Conservation (phyloP, 495 filamentous ascomycete species). For the Tuber borchii region DNA sequence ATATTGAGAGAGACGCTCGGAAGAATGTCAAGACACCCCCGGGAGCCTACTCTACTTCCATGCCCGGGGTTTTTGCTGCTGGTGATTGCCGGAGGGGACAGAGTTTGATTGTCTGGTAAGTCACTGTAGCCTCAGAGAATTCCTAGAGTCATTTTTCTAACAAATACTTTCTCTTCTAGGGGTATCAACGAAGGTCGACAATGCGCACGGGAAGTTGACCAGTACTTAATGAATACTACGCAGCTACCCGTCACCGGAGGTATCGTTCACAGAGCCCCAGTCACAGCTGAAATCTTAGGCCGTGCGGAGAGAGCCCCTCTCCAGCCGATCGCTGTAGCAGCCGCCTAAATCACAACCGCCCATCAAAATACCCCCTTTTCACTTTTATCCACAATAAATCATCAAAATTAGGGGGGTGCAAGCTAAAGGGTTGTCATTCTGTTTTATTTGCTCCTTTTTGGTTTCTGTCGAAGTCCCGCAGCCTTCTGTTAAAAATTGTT, state of each 20-base stretch:
- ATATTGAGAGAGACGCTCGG: constrained; percentile 83
- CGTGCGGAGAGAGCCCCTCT: constrained; percentile 38
- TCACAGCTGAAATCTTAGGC: constrained; percentile 38
- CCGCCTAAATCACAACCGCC: constrained; percentile 11
- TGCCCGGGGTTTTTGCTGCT: constrained; percentile 86
- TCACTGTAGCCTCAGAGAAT: constrained; percentile 20
- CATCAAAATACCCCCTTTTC: neutral
- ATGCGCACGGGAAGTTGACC: constrained; percentile 87
- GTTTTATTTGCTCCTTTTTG: neutral
- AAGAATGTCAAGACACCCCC: constrained; percentile 97
- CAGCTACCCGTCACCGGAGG: constrained; percentile 87
- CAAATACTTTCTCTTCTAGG: constrained; percentile 47
- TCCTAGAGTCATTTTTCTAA: neutral
- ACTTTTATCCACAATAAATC: neutral
- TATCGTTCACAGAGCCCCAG: constrained; percentile 57
- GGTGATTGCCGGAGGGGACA: constrained; percentile 96
- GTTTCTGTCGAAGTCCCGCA: neutral
- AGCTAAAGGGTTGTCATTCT: neutral
- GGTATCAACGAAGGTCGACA: constrained; percentile 98
- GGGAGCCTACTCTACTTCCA: constrained; percentile 81
- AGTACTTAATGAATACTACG: constrained; percentile 75
- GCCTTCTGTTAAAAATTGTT: neutral
- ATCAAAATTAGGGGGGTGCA: neutral
- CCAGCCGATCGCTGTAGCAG: constrained; percentile 40
- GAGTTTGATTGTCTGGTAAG: constrained; percentile 95